Base-by-base conservation (phyloP, 1,284 basidiomycete genomes). In the Mycosarcoma mackinlayi region DNA sequence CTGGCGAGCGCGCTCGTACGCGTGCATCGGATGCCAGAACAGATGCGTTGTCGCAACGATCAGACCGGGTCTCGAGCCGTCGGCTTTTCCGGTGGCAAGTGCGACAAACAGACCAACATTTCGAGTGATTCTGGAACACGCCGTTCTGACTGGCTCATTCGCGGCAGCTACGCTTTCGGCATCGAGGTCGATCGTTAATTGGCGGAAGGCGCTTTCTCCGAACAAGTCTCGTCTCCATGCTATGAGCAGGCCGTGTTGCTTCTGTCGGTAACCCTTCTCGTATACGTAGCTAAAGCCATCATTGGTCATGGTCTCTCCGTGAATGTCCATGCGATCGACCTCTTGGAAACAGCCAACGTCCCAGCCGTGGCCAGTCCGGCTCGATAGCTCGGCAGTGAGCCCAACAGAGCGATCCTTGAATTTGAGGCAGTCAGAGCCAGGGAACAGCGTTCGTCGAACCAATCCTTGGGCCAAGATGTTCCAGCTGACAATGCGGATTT, bases 11-110 rank as follows among this genome's bases (percentile, higher is more conserved):
- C 94, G 87, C 84, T 98, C 95, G 82, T 97, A 98, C 2, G 72
- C 78, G 38, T 84, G 82, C 55, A 71, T 88, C 7, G 94, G 93
- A 83, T 96, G 93, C 94, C 94, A 97, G 84, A 98, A 97, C 6
- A 90, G 86, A 85, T 91, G 93, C 0, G 92, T 93, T 0, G 93
- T 95, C 2, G 88, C 92, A 6, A 93, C 84, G 40, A 94, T 84
- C 35, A 92, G 80, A 16, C 90, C 89, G 19, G 84, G 52, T n/a
- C 35, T 47, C 3, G 44, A 46, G 3, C 30, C 10, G 19, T 23
- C 53, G 4, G 27, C n/a, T 6, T 47, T 40, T 1, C 37, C 40
- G 6, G 63, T 50, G 8, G 50, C 50, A 9, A 82, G 54, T 0
- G 78, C 78, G 6, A 75, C 73, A 24, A 82, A 65, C 21, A 80